A percentile compares a stretch with the other conserved stretches of the same genome.
Evolutionary conservation across 768 basidiomycete species (phyloP).

Genomic region (Termitomyces sp.): DNA sequence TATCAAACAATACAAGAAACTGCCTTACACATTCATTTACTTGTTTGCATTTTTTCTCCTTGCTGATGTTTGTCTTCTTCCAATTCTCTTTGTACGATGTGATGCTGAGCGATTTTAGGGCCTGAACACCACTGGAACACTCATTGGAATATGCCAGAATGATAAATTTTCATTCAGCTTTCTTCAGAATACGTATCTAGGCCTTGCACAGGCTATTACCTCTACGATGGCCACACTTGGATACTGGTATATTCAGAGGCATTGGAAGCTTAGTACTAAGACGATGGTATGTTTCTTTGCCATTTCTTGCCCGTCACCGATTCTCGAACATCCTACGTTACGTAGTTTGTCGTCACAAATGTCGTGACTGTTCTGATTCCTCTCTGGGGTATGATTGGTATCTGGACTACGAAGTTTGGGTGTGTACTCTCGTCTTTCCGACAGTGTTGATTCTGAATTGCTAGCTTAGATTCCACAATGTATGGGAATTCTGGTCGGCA

Average conservation of each 20-base stretch:
- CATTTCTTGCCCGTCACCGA: not conserved
- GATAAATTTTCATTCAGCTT: conserved; percentile 79
- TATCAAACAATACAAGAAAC: conserved; percentile 65
- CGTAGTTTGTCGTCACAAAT: conserved; percentile 71
- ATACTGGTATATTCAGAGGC: conserved; percentile 80
- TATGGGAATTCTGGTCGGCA: conserved; percentile 80
- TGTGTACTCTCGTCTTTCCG: conserved; percentile 22
- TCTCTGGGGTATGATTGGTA: conserved; percentile 82
- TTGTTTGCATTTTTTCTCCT: conserved; percentile 74
- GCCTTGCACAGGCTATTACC: conserved; percentile 68
- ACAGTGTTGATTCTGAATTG: not conserved
- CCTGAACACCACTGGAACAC: conserved; percentile 72
- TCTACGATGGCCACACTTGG: conserved; percentile 67
- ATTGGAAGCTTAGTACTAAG: conserved; percentile 78
- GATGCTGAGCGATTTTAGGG: conserved; percentile 39
- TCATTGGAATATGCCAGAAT: conserved; percentile 75
- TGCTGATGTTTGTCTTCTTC: conserved; percentile 48
- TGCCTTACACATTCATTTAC: conserved; percentile 81
- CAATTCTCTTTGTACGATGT: not conserved
- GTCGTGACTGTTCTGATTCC: conserved; percentile 74
- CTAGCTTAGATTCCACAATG: conserved; percentile 58
- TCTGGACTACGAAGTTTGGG: conserved; percentile 76
- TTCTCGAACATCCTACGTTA: not conserved
- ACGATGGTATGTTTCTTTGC: conserved; percentile 53
- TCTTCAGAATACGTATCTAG: conserved; percentile 74